Base-by-base conservation (phyloP, 139 green algal genomes). In the Volvox africanus region DNA sequence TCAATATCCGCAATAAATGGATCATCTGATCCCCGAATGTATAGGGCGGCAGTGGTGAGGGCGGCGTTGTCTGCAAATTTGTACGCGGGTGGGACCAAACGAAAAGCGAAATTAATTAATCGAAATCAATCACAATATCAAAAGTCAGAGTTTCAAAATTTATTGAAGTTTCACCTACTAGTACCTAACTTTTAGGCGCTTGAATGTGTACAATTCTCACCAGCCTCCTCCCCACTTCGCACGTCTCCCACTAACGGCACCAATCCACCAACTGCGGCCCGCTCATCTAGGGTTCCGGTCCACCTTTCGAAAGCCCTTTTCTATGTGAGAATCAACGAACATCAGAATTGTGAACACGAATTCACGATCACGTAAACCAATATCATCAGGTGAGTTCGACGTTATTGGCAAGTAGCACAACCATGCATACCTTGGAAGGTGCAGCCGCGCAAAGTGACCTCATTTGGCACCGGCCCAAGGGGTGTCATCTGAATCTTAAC, bases 401-500 rank as follows among this genome's bases (percentile, higher is more conserved):
- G 67, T 75, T 28, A 28, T 28, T 11, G 22, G 67, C 67, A 6
- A 75, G 24, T 28, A 28, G 24, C 24, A 75, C 14, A 28, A 26
- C 11, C 11, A 75, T 75, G 11, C 67, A 61, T 33, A 89, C 84
- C 84, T 73, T 80, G 36, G 61, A 89, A 89, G 11, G 1, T 11
- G 26, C 68, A 89, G 36, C 76, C 26, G 0, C 12, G 12, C 14
- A 89, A 19, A 0, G 14, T 68, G 26, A 19, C 84, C 14, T 6
- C 35, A 32, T 89, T 89, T 11, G 1, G 16, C 1, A 89, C 37
- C 9, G 5, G 18, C 12, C 84, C 84, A 9, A 89, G 68, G 0
- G 84, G 35, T 5, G 84, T 89, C 84, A 89, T 89, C 26, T 81
- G 68, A 18, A 89, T 28, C 18, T 89, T 89, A 30, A 89, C 67